These are phyloP conservation scores for Reticulascus tulasneorum DNA, from an alignment of 2,329 filamentous ascomycete species.

Conservation along the genomic window DNA sequence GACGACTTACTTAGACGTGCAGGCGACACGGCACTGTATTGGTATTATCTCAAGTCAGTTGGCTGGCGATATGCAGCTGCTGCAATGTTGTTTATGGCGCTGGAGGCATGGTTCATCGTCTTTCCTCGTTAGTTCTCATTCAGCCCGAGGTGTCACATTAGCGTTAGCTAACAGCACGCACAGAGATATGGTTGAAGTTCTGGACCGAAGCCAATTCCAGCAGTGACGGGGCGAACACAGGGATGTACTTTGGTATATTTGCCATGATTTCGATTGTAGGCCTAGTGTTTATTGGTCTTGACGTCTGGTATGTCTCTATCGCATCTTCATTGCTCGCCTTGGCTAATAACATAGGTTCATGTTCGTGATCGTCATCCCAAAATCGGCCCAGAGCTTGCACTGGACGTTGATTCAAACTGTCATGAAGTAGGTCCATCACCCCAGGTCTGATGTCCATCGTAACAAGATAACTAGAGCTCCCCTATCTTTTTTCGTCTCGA, in stretches of 20 bases:
- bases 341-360: conserved; percentile 7
- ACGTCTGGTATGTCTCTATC: conserved; percentile 3
- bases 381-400: conserved; percentile 6
- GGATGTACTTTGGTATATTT: conserved; percentile 23
- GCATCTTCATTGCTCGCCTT: no score
- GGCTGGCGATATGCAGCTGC: conserved; percentile 6
- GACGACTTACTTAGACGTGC: conserved; percentile 5
- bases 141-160: accelerated
- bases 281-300: neutral
- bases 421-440: neutral
- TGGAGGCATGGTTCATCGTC: conserved; percentile 1
- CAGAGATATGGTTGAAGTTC: conserved; percentile 11
- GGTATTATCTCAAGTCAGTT: conserved; percentile 9
- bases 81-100: conserved; percentile 1
- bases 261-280: conserved; percentile 3
- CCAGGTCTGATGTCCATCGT: neutral
- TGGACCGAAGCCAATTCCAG: conserved; percentile 15
- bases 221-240: conserved; percentile 7
- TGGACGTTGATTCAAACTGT: conserved; percentile 2
- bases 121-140: conserved; percentile 4
- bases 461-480: neutral
- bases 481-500: conserved; percentile 16
- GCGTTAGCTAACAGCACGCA: neutral
- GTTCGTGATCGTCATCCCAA: conserved; percentile 6
- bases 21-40: conserved; percentile 4